phyloP scores from a whole-genome alignment of 768 basidiomycete species.

The Stropharia rugosoannulata region DNA sequence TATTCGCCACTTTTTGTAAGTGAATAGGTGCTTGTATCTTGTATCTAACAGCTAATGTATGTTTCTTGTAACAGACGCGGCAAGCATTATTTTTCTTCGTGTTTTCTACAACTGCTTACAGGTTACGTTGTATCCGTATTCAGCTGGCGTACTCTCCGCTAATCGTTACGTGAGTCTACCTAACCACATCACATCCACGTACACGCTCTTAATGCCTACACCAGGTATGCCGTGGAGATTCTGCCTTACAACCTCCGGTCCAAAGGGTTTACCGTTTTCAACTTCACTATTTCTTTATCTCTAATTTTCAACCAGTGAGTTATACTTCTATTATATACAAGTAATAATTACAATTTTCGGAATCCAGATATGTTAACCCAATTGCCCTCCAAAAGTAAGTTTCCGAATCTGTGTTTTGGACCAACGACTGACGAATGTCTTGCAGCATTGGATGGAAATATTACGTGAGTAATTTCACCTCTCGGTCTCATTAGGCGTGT shows the following conservation, averaged over 20 bases:
- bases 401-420: not conserved
- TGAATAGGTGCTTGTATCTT: not conserved
- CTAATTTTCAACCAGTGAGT: slow-evolving; percentile 64
- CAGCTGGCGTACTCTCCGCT: slow-evolving; percentile 31
- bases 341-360: not conserved
- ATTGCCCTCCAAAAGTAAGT: slow-evolving; percentile 34
- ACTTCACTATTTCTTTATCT: slow-evolving; percentile 55
- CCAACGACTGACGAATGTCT: not conserved
- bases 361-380: slow-evolving; percentile 47
- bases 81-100: not conserved
- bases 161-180: slow-evolving; percentile 27
- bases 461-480: slow-evolving; percentile 36
- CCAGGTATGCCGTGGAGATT: slow-evolving; percentile 28
- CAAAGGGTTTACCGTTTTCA: slow-evolving; percentile 67
- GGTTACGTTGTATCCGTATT: not conserved
- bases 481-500: not conserved
- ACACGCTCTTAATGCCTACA: no score
- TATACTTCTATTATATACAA: not conserved
- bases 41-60: not conserved
- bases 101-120: not conserved
- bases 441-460: slow-evolving; percentile 57
- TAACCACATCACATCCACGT: not conserved
- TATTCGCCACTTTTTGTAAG: slow-evolving; percentile 12
- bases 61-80: not conserved
- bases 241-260: slow-evolving; percentile 47